These are phyloP conservation scores for Nigrospora osmanthi DNA, from an alignment of 2,329 filamentous ascomycete genomes.

Conservation along the genomic window DNA sequence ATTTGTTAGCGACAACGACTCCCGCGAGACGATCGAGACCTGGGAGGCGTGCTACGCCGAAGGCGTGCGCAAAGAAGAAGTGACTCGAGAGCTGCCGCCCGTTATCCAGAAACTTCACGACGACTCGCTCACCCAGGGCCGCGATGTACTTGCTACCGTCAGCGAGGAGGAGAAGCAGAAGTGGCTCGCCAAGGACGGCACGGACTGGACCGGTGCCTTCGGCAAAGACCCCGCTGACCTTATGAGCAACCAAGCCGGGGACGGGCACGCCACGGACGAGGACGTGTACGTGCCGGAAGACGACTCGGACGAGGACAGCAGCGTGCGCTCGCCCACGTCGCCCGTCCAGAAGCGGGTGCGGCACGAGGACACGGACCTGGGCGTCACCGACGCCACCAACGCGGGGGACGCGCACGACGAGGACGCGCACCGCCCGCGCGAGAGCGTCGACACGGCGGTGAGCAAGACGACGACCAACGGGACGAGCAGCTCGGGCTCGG, in stretches of 20 bases:
- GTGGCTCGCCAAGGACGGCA: conserved; percentile 74
- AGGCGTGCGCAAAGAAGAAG: conserved; percentile 67
- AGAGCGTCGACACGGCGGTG: conserved; percentile 3
- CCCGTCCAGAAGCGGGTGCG: conserved; percentile 3
- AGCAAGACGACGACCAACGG: conserved; percentile 13
- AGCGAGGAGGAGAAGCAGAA: conserved; percentile 64
- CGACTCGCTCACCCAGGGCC: conserved; percentile 67
- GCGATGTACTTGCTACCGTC: conserved; percentile 71
- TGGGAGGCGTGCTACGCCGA: conserved; percentile 91
- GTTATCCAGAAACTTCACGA: conserved; percentile 72
- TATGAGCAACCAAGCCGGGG: conserved; percentile 22
- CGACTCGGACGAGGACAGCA: conserved; percentile 13
- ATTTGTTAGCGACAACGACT: conserved; percentile 81
- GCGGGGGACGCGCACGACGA: conserved; percentile 14
- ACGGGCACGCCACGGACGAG: conserved; percentile 25
- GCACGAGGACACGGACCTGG: conserved; percentile 17
- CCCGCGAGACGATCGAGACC: conserved; percentile 85
- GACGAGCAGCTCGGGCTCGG: background rate
- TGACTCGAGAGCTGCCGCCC: conserved; percentile 66
- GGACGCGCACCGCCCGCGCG: background rate
- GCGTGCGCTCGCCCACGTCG: conserved; percentile 8
- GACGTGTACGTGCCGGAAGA: conserved; percentile 30
- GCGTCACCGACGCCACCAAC: conserved; percentile 29
- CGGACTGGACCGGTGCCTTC: conserved; percentile 83
- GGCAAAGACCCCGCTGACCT: conserved; percentile 61